Evolutionary conservation across 495 filamentous ascomycete genomes (phyloP).

Genomic region (Hypoxylon rickii): DNA sequence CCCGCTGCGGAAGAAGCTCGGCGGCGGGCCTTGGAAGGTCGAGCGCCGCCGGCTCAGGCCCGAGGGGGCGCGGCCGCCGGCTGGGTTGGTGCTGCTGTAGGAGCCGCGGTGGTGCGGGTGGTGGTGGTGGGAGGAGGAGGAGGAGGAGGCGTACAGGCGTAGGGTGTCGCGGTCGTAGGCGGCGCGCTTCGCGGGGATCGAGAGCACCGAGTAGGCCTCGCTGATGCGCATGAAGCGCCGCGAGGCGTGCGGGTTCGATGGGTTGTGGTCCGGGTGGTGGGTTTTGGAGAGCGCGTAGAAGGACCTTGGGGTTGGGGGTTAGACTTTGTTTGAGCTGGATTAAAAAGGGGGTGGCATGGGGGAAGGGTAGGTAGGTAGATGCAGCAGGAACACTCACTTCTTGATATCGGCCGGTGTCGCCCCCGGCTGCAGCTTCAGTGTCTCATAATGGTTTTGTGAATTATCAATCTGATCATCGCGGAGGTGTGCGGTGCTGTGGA

Average conservation of each 20-base stretch:
- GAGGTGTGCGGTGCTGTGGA: slow-evolving; percentile 19
- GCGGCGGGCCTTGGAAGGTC: slow-evolving; percentile 82
- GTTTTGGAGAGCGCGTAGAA: slow-evolving; percentile 91
- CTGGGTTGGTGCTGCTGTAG: slow-evolving; percentile 51
- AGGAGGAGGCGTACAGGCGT: slow-evolving; percentile 39
- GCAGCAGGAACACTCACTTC: slow-evolving; percentile 56
- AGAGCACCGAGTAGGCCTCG: slow-evolving; percentile 83
- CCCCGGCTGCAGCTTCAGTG: slow-evolving; percentile 69
- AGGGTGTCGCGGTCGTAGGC: slow-evolving; percentile 76
- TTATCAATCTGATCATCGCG: slow-evolving; percentile 38
- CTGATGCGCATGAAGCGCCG: slow-evolving; percentile 82
- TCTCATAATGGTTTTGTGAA: slow-evolving; percentile 73
- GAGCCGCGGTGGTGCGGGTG: slow-evolving; percentile 39
- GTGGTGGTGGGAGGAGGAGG: slow-evolving; percentile 16
- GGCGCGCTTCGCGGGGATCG: slow-evolving; percentile 69
- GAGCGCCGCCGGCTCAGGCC: slow-evolving; percentile 76
- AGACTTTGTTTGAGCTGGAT: background rate
- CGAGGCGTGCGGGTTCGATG: slow-evolving; percentile 69
- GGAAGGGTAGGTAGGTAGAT: background rate
- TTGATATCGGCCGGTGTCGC: slow-evolving; percentile 82
- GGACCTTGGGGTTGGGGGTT: too few species aligned
- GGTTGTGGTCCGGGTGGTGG: slow-evolving; percentile 95
- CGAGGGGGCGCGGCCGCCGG: slow-evolving; percentile 74
- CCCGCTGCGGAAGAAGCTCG: slow-evolving; percentile 80
- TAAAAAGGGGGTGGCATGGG: slow-evolving; percentile 16